A percentile compares a stretch with the other conserved stretches of the same genome.
These are phyloP conservation scores for Calonectria henricotiae DNA, from an alignment of 2,329 filamentous ascomycete genomes.

Conservation along the genomic window DNA sequence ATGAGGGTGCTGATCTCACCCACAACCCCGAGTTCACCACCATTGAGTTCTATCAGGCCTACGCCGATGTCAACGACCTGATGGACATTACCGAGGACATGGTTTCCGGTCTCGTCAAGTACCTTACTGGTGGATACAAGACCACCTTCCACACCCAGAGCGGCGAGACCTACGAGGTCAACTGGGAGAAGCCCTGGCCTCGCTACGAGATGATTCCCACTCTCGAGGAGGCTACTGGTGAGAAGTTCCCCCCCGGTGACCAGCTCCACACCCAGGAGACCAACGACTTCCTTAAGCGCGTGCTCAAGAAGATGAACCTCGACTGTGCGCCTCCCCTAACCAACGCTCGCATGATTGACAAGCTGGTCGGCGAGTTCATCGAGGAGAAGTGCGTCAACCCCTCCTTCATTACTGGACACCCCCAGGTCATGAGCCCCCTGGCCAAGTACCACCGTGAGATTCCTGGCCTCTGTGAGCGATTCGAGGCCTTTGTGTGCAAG, in stretches of 20 bases:
- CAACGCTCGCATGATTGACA: constrained; percentile 96
- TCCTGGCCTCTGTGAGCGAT: constrained; percentile 93
- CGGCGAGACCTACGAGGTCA: constrained; percentile 90
- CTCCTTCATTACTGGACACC: constrained; percentile 78
- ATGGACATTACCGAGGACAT: constrained; percentile 90
- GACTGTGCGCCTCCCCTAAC: constrained; percentile 93
- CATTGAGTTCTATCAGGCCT: constrained; percentile 97
- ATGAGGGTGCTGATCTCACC: constrained; percentile 82
- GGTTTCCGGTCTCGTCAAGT: constrained; percentile 90
- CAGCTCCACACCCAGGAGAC: constrained; percentile 92
- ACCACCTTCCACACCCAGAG: constrained; percentile 90
- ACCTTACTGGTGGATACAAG: constrained; percentile 87
- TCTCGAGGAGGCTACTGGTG: constrained; percentile 89
- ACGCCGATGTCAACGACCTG: constrained; percentile 91
- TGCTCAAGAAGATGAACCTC: constrained; percentile 92
- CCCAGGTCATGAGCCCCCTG: constrained; percentile 84
- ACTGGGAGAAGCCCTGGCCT: constrained; percentile 97
- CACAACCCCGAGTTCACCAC: constrained; percentile 99
- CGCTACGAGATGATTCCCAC: constrained; percentile 91
- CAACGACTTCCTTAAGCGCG: constrained; percentile 86
- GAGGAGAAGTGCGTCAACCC: constrained; percentile 96
- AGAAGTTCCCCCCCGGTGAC: constrained; percentile 93
- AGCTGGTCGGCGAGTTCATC: constrained; percentile 93
- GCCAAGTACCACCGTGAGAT: constrained; percentile 93
- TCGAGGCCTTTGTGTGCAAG: constrained; percentile 89